These are phyloP conservation scores for Pichia sp. DNA, from an alignment of 1,139 yeast genomes.

Conservation along the genomic window DNA sequence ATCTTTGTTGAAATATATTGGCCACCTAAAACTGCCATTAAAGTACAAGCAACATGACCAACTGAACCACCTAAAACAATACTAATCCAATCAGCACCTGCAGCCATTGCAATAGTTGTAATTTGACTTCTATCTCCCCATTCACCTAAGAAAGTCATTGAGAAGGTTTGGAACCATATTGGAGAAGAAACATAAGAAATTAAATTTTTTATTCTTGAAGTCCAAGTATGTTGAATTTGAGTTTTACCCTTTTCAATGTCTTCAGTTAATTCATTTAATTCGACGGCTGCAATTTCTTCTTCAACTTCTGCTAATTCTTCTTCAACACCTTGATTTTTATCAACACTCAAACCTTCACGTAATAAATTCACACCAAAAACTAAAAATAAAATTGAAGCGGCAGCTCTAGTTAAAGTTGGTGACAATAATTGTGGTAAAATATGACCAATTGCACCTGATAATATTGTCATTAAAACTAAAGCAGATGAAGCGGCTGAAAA, in stretches of 20 bases:
- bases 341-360: conserved; percentile 77
- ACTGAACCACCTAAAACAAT: conserved; percentile 84
- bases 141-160: conserved; percentile 95
- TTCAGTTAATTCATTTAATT: conserved; percentile 46
- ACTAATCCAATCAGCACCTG: conserved; percentile 87
- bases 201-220: conserved; percentile 16
- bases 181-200: conserved; percentile 63
- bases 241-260: conserved; percentile 51
- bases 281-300: conserved; percentile 73
- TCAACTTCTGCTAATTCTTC: conserved; percentile 96
- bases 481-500: conserved; percentile 87
- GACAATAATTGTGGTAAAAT: conserved; percentile 82
- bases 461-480: conserved; percentile 79
- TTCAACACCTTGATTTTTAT: conserved; percentile 77
- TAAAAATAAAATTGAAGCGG: conserved; percentile 75
- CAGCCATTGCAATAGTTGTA: conserved; percentile 98
- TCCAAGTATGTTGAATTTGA: neutral
- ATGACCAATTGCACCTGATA: conserved; percentile 89
- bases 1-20: conserved; percentile 81
- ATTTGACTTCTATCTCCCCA: conserved; percentile 99
- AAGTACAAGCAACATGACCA: conserved; percentile 90
- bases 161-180: conserved; percentile 87
- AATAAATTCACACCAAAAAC: conserved; percentile 76
- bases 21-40: conserved; percentile 92
- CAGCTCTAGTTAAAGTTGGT: conserved; percentile 66